Evolutionary conservation across 2,329 filamentous ascomycete genomes (phyloP).

Genomic region (Xylariaceae sp.): DNA sequence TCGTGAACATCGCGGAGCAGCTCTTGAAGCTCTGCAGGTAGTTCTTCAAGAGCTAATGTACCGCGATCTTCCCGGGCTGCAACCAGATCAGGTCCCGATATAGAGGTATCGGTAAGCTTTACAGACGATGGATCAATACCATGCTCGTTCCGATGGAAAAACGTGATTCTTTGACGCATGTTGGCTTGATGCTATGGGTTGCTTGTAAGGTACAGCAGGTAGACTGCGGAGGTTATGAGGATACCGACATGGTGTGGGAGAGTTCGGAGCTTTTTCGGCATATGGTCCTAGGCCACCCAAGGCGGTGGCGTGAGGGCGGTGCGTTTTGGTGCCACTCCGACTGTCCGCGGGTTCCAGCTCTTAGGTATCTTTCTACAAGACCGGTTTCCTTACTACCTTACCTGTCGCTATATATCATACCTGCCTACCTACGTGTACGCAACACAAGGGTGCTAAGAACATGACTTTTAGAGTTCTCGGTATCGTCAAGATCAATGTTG

Average conservation of each 20-base stretch:
- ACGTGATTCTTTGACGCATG: slow-evolving; percentile 81
- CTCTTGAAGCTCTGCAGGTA: slow-evolving; percentile 64
- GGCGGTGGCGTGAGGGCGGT: too few relatives aligned
- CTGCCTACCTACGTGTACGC: too few relatives aligned
- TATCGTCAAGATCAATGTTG: too few relatives aligned
- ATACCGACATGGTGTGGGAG: background rate
- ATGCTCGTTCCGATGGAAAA: slow-evolving; percentile 64
- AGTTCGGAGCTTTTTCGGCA: too few relatives aligned
- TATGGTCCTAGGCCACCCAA: too few relatives aligned
- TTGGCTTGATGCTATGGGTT: slow-evolving; percentile 13
- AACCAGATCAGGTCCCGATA: slow-evolving; percentile 56
- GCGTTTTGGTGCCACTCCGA: too few relatives aligned
- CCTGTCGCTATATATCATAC: too few relatives aligned
- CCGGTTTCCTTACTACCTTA: too few relatives aligned
- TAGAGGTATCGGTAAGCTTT: slow-evolving; percentile 50
- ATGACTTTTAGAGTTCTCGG: too few relatives aligned
- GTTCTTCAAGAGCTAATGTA: slow-evolving; percentile 70
- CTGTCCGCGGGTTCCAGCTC: too few relatives aligned
- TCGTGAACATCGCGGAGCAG: slow-evolving; percentile 65
- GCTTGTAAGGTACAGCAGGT: background rate
- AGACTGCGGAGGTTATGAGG: background rate
- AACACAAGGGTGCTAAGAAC: too few relatives aligned
- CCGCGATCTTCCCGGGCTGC: slow-evolving; percentile 77
- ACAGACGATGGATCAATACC: slow-evolving; percentile 64
- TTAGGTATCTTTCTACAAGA: too few relatives aligned